phyloP scores from a whole-genome alignment of 2,329 filamentous ascomycete genomes.

The Fusarium chuoi region DNA sequence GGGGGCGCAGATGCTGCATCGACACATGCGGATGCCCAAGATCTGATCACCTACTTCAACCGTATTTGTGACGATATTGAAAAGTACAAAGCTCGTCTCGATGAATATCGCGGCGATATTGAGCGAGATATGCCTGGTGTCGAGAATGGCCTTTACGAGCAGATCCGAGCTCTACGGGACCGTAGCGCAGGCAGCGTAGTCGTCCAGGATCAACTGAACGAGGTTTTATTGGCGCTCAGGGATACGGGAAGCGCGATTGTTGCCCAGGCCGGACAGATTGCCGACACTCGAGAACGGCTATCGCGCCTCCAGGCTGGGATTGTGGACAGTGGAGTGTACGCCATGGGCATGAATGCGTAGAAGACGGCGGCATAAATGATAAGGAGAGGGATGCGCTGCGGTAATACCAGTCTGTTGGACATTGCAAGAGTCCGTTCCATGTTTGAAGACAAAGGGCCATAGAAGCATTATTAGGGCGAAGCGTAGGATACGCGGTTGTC shows the following conservation, averaged over 20 bases:
- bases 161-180: slow-evolving; percentile 52
- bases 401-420: slow-evolving; percentile 25
- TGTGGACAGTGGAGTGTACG: slow-evolving; percentile 51
- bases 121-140: slow-evolving; percentile 61
- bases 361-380: background rate
- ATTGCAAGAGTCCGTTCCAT: slow-evolving; percentile 20
- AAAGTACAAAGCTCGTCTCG: slow-evolving; percentile 55
- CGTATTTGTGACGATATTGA: slow-evolving; percentile 56
- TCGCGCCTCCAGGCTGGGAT: slow-evolving; percentile 55
- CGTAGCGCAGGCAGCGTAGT: slow-evolving; percentile 45
- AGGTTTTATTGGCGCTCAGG: slow-evolving; percentile 52
- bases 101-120: slow-evolving; percentile 58
- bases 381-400: background rate
- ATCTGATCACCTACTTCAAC: slow-evolving; percentile 59
- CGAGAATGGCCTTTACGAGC: slow-evolving; percentile 58
- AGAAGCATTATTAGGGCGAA: background rate
- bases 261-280: slow-evolving; percentile 55
- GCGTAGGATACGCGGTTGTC: background rate
- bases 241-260: slow-evolving; percentile 56
- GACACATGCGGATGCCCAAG: slow-evolving; percentile 53
- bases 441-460: background rate
- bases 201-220: slow-evolving; percentile 53
- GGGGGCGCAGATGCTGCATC: slow-evolving; percentile 48
- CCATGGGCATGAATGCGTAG: slow-evolving; percentile 47
- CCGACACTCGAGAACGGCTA: slow-evolving; percentile 55